Conservation (phyloP, 2,329 filamentous ascomycete genomes). For the Trichoderma brevicompactum region DNA sequence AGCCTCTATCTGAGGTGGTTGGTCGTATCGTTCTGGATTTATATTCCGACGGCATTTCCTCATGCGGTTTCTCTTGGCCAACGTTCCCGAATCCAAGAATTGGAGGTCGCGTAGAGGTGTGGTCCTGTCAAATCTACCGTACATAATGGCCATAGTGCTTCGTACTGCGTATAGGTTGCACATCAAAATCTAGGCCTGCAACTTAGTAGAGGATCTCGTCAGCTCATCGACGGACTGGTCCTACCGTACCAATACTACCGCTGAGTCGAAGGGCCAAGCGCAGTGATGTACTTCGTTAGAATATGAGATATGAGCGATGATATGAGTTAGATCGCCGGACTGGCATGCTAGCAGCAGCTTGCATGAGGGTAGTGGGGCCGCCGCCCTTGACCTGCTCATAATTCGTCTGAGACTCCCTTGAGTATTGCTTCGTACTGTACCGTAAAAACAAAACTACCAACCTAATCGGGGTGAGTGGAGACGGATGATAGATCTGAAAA, state of each 20-base stretch:
- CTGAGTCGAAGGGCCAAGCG: not conserved
- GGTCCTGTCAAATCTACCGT: slow-evolving; percentile 7
- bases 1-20: not conserved
- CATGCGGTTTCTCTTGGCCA: not conserved
- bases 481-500: slow-evolving; percentile 9
- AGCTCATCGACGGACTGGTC: not conserved
- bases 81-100: slow-evolving; percentile 15
- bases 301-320: slow-evolving; percentile 33
- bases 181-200: not conserved
- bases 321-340: slow-evolving; percentile 30
- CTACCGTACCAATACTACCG: not conserved
- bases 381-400: slow-evolving; percentile 17
- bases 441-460: slow-evolving; percentile 22
- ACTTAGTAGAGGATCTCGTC: not conserved
- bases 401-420: slow-evolving; percentile 22
- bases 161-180: not conserved
- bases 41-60: not conserved
- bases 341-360: slow-evolving; percentile 31
- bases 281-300: slow-evolving; percentile 8
- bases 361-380: slow-evolving; percentile 24
- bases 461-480: slow-evolving; percentile 1
- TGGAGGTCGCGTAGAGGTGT: slow-evolving; percentile 8
- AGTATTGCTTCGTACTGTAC: not conserved
- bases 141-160: not conserved
- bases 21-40: not conserved